Evolutionary conservation across 306 rosid species (phyloP), one percentile per base, ranked within the genome.

Genomic region (Lupinus albus): DNA sequence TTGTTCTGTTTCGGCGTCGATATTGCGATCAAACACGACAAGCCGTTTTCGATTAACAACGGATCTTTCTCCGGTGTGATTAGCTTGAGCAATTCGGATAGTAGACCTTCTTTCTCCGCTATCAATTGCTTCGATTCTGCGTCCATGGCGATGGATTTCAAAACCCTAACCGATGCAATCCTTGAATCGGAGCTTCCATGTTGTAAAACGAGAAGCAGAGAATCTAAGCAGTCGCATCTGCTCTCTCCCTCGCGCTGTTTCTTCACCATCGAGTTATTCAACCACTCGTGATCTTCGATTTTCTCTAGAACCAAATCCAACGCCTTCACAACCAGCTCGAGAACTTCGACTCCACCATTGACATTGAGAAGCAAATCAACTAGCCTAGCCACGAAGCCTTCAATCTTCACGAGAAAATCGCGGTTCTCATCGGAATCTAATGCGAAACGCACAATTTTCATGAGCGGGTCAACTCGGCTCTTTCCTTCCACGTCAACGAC

Each of bases 51-150:
- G 4, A 82, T 83, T 50, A 87, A 38, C 41, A 15, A 46, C n/a
- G 58, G 72, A 36, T 89, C 87, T 25, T 82, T 86, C 8, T 76
- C 83, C 45, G 86, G 82, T 13, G 73, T 21, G 5, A 75, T 82
- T 30, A 72, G 45, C 11, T 77, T 89, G 54, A 93, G 66, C 32
- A 93, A 64, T 32, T 81, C 87, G 0, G 73, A 33, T 12, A 89
- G 5, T 0, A 89, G 8, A 47, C 89, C 95, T 2, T 88, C 93
- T 5, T 78, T 85, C 41, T 77, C 93, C 4, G 85, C 89, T 11
- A 93, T 75, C 21, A 69, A 13, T n/a, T 81, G 78, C 82, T 89
- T 93, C 17, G 95, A 70, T 39, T 87, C 95, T 1, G 77, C 72
- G 62, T 86, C 86, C 9, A 54, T 51, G 3, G 96, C 86, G 36